A percentile compares a stretch with the other conserved stretches of the same genome.
Conservation (phyloP, 2,329 filamentous ascomycete species). For the Penicillium rolfsii region DNA sequence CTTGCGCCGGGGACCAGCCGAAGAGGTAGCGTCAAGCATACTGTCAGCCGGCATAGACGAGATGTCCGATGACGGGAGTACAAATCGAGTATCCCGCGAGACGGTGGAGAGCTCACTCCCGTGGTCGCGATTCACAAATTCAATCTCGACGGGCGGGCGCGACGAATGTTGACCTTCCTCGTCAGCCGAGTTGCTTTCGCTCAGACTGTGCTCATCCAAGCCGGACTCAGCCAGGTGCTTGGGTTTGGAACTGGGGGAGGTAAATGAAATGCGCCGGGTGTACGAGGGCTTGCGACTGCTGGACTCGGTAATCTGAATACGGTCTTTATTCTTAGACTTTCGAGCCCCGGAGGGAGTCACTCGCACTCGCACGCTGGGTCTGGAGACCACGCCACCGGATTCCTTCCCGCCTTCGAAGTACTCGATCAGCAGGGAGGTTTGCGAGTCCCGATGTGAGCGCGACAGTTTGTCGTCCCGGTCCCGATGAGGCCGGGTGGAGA, state of each 20-base stretch:
- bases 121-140: conserved; percentile 71
- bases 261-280: conserved; percentile 68
- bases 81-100: conserved; percentile 65
- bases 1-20: conserved; percentile 50
- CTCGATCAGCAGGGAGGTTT: conserved; percentile 90
- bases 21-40: conserved; percentile 61
- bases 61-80: conserved; percentile 77
- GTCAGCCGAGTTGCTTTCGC: conserved; percentile 75
- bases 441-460: conserved; percentile 64
- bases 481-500: conserved; percentile 67
- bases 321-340: conserved; percentile 65
- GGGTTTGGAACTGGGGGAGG: conserved; percentile 44
- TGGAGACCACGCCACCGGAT: conserved; percentile 61
- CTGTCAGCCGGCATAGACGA: conserved; percentile 79
- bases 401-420: conserved; percentile 83
- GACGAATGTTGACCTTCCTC: conserved; percentile 77
- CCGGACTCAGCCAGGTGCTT: conserved; percentile 38
- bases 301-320: conserved; percentile 84
- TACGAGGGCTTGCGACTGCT: conserved; percentile 73
- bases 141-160: conserved; percentile 79
- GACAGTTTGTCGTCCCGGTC: conserved; percentile 63
- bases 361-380: conserved; percentile 79
- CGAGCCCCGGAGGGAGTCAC: conserved; percentile 74
- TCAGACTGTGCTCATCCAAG: conserved; percentile 67
- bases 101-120: conserved; percentile 67